Evolutionary conservation across 2,329 filamentous ascomycete genomes (phyloP).

Genomic region (Xylaria sp.): DNA sequence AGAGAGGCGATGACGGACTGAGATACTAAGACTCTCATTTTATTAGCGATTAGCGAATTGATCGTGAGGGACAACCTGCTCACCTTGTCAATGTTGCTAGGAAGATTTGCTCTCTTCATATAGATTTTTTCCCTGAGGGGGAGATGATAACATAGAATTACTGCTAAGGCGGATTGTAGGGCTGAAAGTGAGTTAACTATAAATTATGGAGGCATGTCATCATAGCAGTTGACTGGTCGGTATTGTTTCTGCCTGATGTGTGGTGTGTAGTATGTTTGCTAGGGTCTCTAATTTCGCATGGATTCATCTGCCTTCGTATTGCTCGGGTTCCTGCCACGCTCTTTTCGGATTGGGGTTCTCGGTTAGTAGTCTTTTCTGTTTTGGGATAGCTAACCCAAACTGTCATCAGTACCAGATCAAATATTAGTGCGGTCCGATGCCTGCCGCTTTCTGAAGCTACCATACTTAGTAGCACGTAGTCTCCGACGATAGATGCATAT

Average conservation of each 20-base stretch:
- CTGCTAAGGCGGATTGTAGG: slow-evolving; percentile 7
- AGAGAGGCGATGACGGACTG: neutral
- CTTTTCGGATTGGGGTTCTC: neutral
- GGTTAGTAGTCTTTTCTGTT: neutral
- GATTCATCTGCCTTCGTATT: slow-evolving; percentile 13
- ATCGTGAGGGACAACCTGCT: neutral
- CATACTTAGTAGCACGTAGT: no score
- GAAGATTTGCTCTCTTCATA: slow-evolving; percentile 6
- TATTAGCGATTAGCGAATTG: slow-evolving; percentile 7
- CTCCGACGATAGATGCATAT: no score
- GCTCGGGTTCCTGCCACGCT: slow-evolving; percentile 11
- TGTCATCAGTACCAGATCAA: neutral
- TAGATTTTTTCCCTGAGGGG: neutral
- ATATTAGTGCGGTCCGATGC: slow-evolving; percentile 18
- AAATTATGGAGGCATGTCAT: neutral
- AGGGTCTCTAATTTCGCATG: neutral
- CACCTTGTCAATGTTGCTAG: neutral
- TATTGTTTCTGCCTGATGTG: neutral
- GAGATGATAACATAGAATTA: neutral
- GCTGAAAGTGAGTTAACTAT: neutral
- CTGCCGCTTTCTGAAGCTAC: neutral
- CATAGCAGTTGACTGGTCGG: no score
- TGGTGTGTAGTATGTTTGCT: neutral
- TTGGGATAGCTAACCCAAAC: neutral
- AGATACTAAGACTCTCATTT: slow-evolving; percentile 16